Evolutionary conservation across 1,284 basidiomycete genomes (phyloP).

Genomic region (Exobasidium cylindrosporum): DNA sequence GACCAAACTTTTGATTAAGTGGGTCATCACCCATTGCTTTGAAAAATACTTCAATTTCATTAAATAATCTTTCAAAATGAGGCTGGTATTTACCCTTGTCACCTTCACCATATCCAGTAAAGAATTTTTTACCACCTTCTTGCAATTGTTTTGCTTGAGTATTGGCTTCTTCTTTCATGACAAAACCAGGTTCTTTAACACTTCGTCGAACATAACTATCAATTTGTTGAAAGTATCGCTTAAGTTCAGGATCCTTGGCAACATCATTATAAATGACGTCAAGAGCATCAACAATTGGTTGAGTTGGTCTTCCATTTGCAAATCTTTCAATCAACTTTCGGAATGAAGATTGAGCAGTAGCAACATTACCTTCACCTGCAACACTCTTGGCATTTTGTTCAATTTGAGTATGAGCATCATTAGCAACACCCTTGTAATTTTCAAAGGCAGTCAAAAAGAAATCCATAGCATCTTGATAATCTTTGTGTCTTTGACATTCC

Average conservation of each 20-base stretch:
- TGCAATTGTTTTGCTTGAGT: constrained; percentile 59
- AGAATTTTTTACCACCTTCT: constrained; percentile 47
- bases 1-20: constrained; percentile 73
- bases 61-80: constrained; percentile 79
- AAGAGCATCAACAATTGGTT: constrained; percentile 70
- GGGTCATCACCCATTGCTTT: constrained; percentile 79
- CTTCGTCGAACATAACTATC: constrained; percentile 62
- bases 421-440: constrained; percentile 72
- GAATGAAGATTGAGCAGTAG: constrained; percentile 44
- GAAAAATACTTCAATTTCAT: constrained; percentile 72
- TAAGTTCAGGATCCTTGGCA: constrained; percentile 71
- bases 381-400: constrained; percentile 60
- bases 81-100: constrained; percentile 69
- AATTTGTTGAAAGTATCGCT: constrained; percentile 70
- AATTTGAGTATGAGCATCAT: constrained; percentile 59
- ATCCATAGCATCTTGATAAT: constrained; percentile 69
- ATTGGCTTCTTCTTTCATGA: constrained; percentile 71
- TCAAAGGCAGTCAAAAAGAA: constrained; percentile 56
- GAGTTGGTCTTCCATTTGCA: constrained; percentile 67
- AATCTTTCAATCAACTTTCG: constrained; percentile 78
- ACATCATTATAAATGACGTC: constrained; percentile 74
- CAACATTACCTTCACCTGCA: constrained; percentile 61
- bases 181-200: constrained; percentile 81
- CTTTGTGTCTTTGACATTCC: constrained; percentile 86
- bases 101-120: constrained; percentile 17